Evolutionary conservation across 192 early-diverging fungal genomes (phyloP).

Genomic region (Phycomyces blakesleeanus): DNA sequence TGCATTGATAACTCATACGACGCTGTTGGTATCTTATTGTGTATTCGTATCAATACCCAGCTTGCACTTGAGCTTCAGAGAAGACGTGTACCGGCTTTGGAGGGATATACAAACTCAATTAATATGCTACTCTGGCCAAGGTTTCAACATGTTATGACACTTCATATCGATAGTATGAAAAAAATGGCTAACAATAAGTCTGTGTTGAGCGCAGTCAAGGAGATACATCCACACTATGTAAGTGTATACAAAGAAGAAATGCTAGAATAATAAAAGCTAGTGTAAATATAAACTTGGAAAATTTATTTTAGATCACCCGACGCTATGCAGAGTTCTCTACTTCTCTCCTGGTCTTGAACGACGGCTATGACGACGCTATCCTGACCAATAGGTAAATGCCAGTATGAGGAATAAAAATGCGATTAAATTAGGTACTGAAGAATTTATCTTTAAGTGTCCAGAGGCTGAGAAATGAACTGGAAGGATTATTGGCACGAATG

Average conservation of each 20-base stretch:
- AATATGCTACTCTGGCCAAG: constrained; percentile 96
- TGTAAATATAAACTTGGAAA: neutral
- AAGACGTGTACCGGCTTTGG: constrained; percentile 74
- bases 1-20: constrained; percentile 80
- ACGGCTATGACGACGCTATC: constrained; percentile 81
- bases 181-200: constrained; percentile 68
- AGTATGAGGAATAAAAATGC: neutral
- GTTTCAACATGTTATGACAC: constrained; percentile 76
- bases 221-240: constrained; percentile 81
- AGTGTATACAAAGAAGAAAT: too few relatives aligned
- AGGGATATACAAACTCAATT: constrained; percentile 82
- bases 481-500: constrained; percentile 70
- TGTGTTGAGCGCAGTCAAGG: constrained; percentile 50
- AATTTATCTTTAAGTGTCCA: constrained; percentile 45
- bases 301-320: constrained; percentile 60
- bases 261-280: neutral
- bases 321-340: constrained; percentile 92
- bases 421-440: neutral
- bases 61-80: constrained; percentile 79
- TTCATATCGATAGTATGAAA: constrained; percentile 89
- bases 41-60: constrained; percentile 84
- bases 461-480: constrained; percentile 73
- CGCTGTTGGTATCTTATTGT: constrained; percentile 86
- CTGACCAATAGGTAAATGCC: constrained; percentile 64
- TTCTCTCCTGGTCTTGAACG: constrained; percentile 86